Conservation (phyloP, 148 eudicot species). For the Cornus suecica region DNA sequence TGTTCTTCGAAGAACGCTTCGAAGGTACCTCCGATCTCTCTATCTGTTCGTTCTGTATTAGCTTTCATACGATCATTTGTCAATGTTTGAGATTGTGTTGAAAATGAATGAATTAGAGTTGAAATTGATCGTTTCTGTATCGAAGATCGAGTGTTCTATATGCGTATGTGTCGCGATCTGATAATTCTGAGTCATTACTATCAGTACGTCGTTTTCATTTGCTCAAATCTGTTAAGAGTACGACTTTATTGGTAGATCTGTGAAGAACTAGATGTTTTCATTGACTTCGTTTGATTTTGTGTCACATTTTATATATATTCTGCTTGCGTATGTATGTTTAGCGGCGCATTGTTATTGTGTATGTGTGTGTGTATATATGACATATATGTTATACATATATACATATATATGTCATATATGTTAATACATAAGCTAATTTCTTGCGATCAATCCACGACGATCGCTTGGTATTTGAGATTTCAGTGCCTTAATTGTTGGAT, state of each 20-base stretch:
- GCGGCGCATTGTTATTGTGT: no score
- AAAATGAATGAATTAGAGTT: neutral
- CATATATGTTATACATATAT: no score
- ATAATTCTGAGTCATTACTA: neutral
- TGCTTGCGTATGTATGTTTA: no score
- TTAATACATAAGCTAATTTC: no score
- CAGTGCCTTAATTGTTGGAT: neutral
- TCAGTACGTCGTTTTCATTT: neutral
- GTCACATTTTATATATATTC: no score
- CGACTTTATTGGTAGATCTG: conserved; percentile 7
- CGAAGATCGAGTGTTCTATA: neutral
- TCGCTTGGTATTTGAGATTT: neutral
- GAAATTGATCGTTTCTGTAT: neutral
- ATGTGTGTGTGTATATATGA: no score
- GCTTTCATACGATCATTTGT: neutral
- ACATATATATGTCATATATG: no score
- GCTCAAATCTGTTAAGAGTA: neutral
- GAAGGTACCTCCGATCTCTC: conserved; percentile 37
- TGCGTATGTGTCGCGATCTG: conserved; percentile 4
- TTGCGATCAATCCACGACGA: no score
- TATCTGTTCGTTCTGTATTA: neutral
- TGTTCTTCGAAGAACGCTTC: conserved; percentile 86
- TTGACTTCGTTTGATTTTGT: neutral
- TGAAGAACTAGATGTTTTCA: neutral
- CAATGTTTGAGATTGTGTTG: neutral